Conservation (phyloP, 2,329 filamentous ascomycete species). For the Furcasterigmium furcatum region DNA sequence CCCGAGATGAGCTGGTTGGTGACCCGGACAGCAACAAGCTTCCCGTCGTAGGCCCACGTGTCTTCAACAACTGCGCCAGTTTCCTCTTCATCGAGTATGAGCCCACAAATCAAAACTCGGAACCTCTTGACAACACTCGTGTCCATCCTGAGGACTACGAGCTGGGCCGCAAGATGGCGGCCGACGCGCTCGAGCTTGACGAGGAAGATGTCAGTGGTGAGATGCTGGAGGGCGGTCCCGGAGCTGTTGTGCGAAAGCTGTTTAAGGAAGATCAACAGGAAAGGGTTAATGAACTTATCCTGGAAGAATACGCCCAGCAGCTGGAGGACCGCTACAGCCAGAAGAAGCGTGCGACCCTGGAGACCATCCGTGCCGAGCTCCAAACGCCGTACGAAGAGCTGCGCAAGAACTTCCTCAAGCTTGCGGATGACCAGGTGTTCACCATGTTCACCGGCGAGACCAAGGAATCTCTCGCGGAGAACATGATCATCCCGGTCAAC, state of each 20-base stretch:
- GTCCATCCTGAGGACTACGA: conserved; percentile 99
- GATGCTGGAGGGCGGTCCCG: conserved; percentile 82
- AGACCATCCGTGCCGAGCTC: conserved; percentile 92
- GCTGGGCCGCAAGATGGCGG: conserved; percentile 95
- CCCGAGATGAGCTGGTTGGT: conserved; percentile 83
- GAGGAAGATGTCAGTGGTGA: conserved; percentile 98
- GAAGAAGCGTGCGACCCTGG: conserved; percentile 89
- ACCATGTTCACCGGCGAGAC: conserved; percentile 97
- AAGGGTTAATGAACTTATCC: conserved; percentile 90
- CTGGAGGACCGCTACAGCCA: conserved; percentile 90
- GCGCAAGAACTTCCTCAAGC: conserved; percentile 70
- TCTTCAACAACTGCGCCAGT: conserved; percentile 96
- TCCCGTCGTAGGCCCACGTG: conserved; percentile 80
- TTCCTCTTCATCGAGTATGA: conserved; percentile 92
- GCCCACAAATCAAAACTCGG: conserved; percentile 73
- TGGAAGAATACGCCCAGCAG: conserved; percentile 97
- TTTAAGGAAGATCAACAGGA: conserved; percentile 92
- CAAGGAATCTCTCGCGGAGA: conserved; percentile 73
- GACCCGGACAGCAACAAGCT: conserved; percentile 76
- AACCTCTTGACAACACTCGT: conserved; percentile 94
- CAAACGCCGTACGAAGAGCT: conserved; percentile 93
- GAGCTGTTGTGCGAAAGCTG: conserved; percentile 90
- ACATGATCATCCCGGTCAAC: conserved; percentile 89
- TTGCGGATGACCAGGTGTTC: conserved; percentile 79
- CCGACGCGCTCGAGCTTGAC: conserved; percentile 91